A percentile compares a stretch with the other conserved stretches of the same genome.
Evolutionary conservation across 2,329 filamentous ascomycete species (phyloP).

Genomic region (Penicillium vulpinum): DNA sequence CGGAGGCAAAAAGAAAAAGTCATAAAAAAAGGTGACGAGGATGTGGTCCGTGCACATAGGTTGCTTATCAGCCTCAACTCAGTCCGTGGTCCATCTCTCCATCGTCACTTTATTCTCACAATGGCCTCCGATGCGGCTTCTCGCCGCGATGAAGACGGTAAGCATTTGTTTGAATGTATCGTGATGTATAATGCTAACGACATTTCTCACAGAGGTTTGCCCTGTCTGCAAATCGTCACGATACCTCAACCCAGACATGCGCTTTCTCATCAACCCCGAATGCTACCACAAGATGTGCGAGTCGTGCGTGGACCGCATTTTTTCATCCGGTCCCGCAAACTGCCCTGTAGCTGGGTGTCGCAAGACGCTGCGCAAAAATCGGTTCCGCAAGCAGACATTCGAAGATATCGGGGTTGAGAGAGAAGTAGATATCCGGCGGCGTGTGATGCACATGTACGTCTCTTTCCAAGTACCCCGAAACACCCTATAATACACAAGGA

Average conservation of each 20-base stretch:
- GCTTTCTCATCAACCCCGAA: constrained; percentile 94
- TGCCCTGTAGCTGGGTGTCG: constrained; percentile 89
- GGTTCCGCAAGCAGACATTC: constrained; percentile 87
- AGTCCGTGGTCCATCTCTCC: constrained; percentile 6
- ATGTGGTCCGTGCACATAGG: constrained; percentile 27
- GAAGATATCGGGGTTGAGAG: constrained; percentile 83
- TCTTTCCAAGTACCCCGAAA: not conserved
- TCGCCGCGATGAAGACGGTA: constrained; percentile 47
- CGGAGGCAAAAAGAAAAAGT: constrained; percentile 10
- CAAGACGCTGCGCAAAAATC: constrained; percentile 78
- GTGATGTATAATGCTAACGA: constrained; percentile 7
- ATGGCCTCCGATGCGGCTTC: constrained; percentile 33
- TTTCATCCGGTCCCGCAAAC: constrained; percentile 84
- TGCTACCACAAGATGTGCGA: constrained; percentile 99
- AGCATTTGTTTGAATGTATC: constrained; percentile 3
- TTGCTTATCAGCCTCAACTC: constrained; percentile 13
- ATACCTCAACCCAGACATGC: constrained; percentile 91
- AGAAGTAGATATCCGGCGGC: constrained; percentile 85
- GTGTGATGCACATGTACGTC: constrained; percentile 63
- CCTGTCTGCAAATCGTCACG: constrained; percentile 96
- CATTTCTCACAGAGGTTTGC: constrained; percentile 67
- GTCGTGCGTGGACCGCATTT: constrained; percentile 91
- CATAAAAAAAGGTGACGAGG: constrained; percentile 7
- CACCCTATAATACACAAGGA: no score
- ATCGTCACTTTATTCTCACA: constrained; percentile 4